These are phyloP conservation scores for Periconia sp. DNA, from an alignment of 2,329 filamentous ascomycete species.

Conservation along the genomic window DNA sequence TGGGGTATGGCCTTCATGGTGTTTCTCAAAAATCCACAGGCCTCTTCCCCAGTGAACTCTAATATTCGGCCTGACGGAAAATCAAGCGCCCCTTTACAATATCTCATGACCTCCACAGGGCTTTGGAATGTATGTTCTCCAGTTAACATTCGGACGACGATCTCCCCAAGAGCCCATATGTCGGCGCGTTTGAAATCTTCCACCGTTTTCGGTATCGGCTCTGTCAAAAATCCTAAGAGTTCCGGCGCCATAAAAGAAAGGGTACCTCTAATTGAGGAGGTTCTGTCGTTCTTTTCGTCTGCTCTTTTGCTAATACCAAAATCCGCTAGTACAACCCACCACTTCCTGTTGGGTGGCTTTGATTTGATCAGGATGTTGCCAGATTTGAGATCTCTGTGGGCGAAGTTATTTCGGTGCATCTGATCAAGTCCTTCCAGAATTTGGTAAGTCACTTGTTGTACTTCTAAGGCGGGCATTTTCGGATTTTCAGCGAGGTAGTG, in stretches of 20 bases:
- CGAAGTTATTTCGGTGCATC: constrained; percentile 41
- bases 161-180: constrained; percentile 19
- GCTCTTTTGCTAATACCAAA: constrained; percentile 42
- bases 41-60: too few relatives aligned
- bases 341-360: constrained; percentile 21
- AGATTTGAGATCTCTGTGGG: constrained; percentile 45
- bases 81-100: neutral
- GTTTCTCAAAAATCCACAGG: too few relatives aligned
- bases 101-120: neutral
- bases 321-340: constrained; percentile 46
- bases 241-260: constrained; percentile 16
- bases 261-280: constrained; percentile 12
- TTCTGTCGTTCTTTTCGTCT: constrained; percentile 8
- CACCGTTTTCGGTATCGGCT: neutral
- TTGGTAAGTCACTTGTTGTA: constrained; percentile 31
- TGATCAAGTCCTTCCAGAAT: constrained; percentile 36
- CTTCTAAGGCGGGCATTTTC: constrained; percentile 26
- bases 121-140: neutral
- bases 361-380: constrained; percentile 37
- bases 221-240: constrained; percentile 1
- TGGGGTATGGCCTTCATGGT: too few relatives aligned
- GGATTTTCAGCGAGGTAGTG: constrained; percentile 18
- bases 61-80: too few relatives aligned
- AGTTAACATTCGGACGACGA: neutral
- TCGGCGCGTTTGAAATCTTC: constrained; percentile 8